These are phyloP conservation scores for Ceratobasidium sp. DNA, from an alignment of 1,284 basidiomycete genomes.

Conservation along the genomic window DNA sequence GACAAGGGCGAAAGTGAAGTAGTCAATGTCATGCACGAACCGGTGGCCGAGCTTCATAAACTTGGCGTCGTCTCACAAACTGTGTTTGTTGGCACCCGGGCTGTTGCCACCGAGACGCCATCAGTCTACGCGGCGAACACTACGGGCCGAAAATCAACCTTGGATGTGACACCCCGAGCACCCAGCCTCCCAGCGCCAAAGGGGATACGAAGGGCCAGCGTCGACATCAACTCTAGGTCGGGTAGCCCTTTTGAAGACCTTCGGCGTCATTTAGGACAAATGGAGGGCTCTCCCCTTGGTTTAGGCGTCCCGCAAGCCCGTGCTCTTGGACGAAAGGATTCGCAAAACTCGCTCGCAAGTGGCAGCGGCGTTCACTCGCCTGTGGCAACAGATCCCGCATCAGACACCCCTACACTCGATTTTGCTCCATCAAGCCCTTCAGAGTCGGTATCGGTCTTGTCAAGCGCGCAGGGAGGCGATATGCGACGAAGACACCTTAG, in stretches of 20 bases:
- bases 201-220: conserved; percentile 45
- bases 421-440: conserved; percentile 46
- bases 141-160: conserved; percentile 19
- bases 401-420: conserved; percentile 30
- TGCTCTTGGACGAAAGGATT: conserved; percentile 34
- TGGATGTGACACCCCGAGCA: conserved; percentile 34
- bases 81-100: conserved; percentile 77
- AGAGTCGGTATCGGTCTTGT: conserved; percentile 48
- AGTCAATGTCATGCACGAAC: conserved; percentile 63
- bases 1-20: conserved; percentile 65
- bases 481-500: conserved; percentile 35
- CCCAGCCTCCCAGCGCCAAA: neutral
- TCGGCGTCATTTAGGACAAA: conserved; percentile 60
- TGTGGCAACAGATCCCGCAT: conserved; percentile 34
- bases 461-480: conserved; percentile 60
- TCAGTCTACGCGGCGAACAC: conserved; percentile 18
- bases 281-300: conserved; percentile 19
- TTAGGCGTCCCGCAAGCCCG: conserved; percentile 17
- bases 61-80: conserved; percentile 93
- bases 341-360: conserved; percentile 36
- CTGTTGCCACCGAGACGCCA: conserved; percentile 11
- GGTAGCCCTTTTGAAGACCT: conserved; percentile 73
- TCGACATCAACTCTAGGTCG: conserved; percentile 48
- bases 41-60: conserved; percentile 74
- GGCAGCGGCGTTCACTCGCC: conserved; percentile 35